Percentiles rank a stretch among this genome's conserved stretches.
Evolutionary conservation across 1,139 yeast genomes (phyloP).

Genomic region (Debaryomyces psychrophilus): DNA sequence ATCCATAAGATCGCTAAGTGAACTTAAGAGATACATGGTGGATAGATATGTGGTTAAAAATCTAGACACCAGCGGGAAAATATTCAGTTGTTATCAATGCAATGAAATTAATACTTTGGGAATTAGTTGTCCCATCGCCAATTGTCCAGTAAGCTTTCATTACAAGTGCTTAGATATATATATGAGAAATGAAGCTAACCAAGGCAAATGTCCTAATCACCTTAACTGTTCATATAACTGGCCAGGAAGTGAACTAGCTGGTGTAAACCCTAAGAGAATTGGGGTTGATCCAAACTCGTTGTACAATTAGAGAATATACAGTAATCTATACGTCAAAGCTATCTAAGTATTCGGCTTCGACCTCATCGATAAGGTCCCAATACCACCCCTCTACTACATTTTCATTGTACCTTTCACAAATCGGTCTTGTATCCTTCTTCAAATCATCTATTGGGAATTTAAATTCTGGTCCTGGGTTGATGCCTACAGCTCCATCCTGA

Average conservation of each 20-base stretch:
- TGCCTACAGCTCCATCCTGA: constrained; percentile 72
- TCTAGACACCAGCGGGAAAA: constrained; percentile 38
- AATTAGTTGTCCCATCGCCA: constrained; percentile 33
- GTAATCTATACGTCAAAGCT: constrained; percentile 33
- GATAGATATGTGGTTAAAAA: constrained; percentile 45
- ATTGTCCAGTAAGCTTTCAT: constrained; percentile 51
- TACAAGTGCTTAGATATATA: constrained; percentile 48
- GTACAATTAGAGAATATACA: background rate
- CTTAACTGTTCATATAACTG: constrained; percentile 5
- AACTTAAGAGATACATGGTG: constrained; percentile 47
- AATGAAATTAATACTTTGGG: constrained; percentile 62
- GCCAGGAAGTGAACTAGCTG: constrained; percentile 2
- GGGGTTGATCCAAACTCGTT: constrained; percentile 25
- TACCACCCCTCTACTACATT: constrained; percentile 78
- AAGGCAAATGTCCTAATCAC: constrained; percentile 8
- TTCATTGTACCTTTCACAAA: constrained; percentile 67
- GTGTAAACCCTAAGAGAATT: constrained; percentile 17
- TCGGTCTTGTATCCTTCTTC: constrained; percentile 41
- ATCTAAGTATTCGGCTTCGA: constrained; percentile 67
- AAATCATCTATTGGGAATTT: constrained; percentile 43
- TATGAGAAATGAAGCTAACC: constrained; percentile 19
- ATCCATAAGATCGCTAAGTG: constrained; percentile 50
- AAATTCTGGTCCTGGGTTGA: constrained; percentile 74
- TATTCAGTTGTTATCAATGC: constrained; percentile 56
- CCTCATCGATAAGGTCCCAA: constrained; percentile 84